Conservation (phyloP, 2,329 filamentous ascomycete species). For the Teratosphaeria epicoccoides region DNA sequence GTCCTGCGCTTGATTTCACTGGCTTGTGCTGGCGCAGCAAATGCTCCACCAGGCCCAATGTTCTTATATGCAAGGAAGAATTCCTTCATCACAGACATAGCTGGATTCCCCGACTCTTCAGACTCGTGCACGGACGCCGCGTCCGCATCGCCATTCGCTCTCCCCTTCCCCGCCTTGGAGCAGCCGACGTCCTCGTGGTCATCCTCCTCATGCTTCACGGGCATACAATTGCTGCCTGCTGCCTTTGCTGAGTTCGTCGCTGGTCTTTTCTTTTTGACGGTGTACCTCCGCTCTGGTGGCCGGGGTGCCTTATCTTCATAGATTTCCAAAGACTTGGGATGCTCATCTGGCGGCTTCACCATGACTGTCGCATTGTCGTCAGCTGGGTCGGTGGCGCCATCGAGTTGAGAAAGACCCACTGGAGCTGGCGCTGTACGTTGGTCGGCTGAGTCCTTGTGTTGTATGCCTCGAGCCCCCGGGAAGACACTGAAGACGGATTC, state of each 20-base stretch:
- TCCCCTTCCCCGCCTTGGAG: no score
- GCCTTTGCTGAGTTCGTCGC: neutral
- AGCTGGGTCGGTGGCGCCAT: neutral
- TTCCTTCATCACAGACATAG: neutral
- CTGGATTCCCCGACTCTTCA: neutral
- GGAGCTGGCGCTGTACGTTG: neutral
- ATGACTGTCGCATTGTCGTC: neutral
- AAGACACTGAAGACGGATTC: neutral
- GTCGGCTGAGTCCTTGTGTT: neutral
- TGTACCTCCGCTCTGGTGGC: neutral
- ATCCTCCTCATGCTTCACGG: neutral
- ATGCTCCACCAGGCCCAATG: slow-evolving; percentile 2
- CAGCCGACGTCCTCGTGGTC: neutral
- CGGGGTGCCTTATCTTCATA: neutral
- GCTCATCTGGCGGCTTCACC: neutral
- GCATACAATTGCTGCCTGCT: neutral
- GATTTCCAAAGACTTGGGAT: neutral
- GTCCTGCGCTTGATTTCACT: neutral
- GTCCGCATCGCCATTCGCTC: neutral
- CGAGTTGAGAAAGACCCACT: neutral
- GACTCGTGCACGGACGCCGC: neutral
- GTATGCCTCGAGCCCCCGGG: neutral
- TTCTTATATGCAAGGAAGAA: neutral
- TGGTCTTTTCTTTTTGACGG: neutral
- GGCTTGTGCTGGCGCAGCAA: neutral